phyloP scores from a whole-genome alignment of 441 rosid species.

The Erodium moschatum region DNA sequence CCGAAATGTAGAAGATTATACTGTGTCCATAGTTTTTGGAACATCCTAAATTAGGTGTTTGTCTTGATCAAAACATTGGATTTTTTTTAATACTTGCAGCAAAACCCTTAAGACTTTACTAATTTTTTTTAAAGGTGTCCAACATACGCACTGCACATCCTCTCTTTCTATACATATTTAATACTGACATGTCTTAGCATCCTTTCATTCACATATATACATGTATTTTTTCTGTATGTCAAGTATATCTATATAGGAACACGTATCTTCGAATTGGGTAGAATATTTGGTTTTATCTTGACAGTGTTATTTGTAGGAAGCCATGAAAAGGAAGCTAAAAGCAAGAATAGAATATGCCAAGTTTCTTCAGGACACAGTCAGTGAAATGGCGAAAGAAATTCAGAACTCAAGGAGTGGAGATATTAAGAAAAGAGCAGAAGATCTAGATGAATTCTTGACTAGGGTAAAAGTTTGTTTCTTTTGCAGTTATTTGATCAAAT shows the following conservation, averaged over 20 bases:
- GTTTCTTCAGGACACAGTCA: conserved; percentile 79
- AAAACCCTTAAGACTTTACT: background rate
- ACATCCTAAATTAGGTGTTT: background rate
- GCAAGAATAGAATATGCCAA: conserved; percentile 85
- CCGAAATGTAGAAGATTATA: background rate
- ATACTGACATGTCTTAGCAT: background rate
- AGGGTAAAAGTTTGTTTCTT: conserved; percentile 25
- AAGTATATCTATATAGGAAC: background rate
- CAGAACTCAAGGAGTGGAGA: conserved; percentile 53
- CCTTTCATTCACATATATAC: background rate
- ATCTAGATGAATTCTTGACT: conserved; percentile 49
- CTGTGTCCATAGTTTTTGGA: conserved; percentile 2
- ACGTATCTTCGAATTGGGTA: background rate
- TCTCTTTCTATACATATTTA: background rate
- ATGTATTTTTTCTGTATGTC: background rate
- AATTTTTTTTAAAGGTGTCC: background rate
- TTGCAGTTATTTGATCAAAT: background rate
- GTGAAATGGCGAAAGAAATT: conserved; percentile 64
- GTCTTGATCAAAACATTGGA: background rate
- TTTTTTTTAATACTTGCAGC: background rate
- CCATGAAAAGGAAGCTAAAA: conserved; percentile 46
- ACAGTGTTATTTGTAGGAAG: conserved; percentile 36
- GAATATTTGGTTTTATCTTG: conserved; percentile 1
- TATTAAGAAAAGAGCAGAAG: conserved; percentile 44
- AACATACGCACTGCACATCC: background rate